phyloP scores from a whole-genome alignment of 148 eudicot genomes.

The Polygonum maritimum region DNA sequence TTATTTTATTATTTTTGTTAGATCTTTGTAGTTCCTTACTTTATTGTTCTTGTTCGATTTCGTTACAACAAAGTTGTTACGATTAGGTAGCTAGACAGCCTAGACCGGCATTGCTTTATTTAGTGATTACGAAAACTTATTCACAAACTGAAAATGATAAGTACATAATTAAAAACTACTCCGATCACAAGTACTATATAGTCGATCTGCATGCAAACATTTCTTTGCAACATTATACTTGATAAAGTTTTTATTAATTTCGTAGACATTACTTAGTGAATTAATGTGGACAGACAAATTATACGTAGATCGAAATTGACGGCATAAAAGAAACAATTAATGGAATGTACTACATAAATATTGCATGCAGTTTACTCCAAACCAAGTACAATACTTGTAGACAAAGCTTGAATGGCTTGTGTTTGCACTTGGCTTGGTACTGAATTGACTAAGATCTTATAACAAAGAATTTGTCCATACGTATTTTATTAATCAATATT shows the following conservation, averaged over 20 bases:
- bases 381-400: background rate
- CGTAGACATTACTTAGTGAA: background rate
- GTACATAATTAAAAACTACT: background rate
- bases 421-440: background rate
- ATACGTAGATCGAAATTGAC: background rate
- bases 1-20: too few relatives aligned
- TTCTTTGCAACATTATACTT: background rate
- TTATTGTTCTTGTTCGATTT: too few relatives aligned
- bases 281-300: background rate
- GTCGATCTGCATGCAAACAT: background rate
- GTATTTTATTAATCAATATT: too few relatives aligned
- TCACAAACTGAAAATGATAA: background rate
- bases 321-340: background rate
- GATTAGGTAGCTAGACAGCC: background rate
- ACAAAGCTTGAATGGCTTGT: conserved; percentile 1
- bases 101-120: background rate
- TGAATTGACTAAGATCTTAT: background rate
- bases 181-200: background rate
- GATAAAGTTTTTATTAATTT: background rate
- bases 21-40: too few relatives aligned
- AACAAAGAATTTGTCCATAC: too few relatives aligned
- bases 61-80: background rate
- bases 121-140: background rate
- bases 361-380: background rate
- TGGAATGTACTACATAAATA: background rate